Evolutionary conservation across 192 early-diverging fungal species (phyloP).

Genomic region (Bifiguratus adelaidae): DNA sequence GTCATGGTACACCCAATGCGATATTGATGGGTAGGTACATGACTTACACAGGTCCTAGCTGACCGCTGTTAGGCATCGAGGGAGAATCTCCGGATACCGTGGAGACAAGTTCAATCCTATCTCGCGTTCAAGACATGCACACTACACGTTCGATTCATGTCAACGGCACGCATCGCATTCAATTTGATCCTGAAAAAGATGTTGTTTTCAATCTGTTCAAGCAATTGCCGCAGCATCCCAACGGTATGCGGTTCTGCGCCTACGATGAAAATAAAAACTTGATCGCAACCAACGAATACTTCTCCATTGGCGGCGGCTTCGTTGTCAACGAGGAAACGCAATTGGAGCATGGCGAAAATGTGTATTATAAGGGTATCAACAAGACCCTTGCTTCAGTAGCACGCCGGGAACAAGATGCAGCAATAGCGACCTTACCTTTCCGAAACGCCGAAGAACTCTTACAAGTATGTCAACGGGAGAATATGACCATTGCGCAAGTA

Average conservation of each 20-base stretch:
- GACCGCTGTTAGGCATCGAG: no score
- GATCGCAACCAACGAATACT: conserved; percentile 91
- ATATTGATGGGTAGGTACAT: conserved; percentile 82
- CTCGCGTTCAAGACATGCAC: conserved; percentile 67
- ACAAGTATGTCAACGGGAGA: conserved; percentile 68
- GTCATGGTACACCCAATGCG: conserved; percentile 91
- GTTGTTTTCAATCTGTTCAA: conserved; percentile 84
- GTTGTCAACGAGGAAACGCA: conserved; percentile 87
- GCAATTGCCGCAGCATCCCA: conserved; percentile 86
- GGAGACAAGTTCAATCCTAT: conserved; percentile 68
- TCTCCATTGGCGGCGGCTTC: conserved; percentile 93
- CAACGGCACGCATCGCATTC: conserved; percentile 63
- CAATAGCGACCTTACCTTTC: conserved; percentile 79
- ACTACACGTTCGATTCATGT: conserved; percentile 56
- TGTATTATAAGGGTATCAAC: conserved; percentile 30
- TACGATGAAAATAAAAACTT: conserved; percentile 73
- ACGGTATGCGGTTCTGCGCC: conserved; percentile 91
- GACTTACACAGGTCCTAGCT: no score
- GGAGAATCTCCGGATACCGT: conserved; percentile 78
- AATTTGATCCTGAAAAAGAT: conserved; percentile 76
- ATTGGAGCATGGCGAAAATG: conserved; percentile 52
- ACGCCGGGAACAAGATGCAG: conserved; percentile 55
- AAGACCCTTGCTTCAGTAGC: conserved; percentile 27
- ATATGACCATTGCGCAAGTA: conserved; percentile 90
- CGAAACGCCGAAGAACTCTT: conserved; percentile 66